Evolutionary conservation across 2,329 filamentous ascomycete species (phyloP), one percentile per base, ranked within the genome.

Genomic region (Colletotrichum sp.): DNA sequence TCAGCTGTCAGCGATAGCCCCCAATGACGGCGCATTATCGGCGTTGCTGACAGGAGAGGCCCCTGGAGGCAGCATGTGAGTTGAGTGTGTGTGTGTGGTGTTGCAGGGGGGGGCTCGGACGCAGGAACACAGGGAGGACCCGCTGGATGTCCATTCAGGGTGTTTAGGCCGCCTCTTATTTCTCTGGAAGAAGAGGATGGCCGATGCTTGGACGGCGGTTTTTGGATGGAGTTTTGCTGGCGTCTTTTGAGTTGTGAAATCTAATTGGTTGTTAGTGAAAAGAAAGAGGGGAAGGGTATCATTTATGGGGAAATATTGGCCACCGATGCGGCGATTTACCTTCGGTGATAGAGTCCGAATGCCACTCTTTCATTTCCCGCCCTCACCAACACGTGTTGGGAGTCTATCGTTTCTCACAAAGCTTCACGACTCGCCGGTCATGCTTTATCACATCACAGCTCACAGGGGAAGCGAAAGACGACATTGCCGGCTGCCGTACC

Each of bases 81-180:
- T 34, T 52, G 39, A 44, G 39, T 49, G 44, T 49, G 44, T n/a
- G 18, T 49, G 18, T 21, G 44, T 52, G 44, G 44, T 52, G 44
- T 21, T 13, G 44, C 44, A 52, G n/a, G 68, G 69, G 73, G 73
- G 26, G 18, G 3, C 15, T 52, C 59, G 18, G 59, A 64, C n/a
- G 24, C 21, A 13, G 26, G 62, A 52, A 21, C 34, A 36, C 26
- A 55, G 15, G 28, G 32, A n/a, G 21, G 70, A 64, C 65, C 73
- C 69, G 70, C 57, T 7, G n/a, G n/a, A 39, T 57, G 44, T 28
- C 73, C 64, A 28, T 59, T 73, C 69, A 16, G 9, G 69, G 73
- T 72, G 73, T 64, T 76, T 72, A 30, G 69, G 69, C 69, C 73
- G 72, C 63, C 30, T 76, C 69, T 76, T 69, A 72, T 8, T 67